These are phyloP conservation scores for Myxozyma neotropica DNA, from an alignment of 805 yeast species.

Conservation along the genomic window DNA sequence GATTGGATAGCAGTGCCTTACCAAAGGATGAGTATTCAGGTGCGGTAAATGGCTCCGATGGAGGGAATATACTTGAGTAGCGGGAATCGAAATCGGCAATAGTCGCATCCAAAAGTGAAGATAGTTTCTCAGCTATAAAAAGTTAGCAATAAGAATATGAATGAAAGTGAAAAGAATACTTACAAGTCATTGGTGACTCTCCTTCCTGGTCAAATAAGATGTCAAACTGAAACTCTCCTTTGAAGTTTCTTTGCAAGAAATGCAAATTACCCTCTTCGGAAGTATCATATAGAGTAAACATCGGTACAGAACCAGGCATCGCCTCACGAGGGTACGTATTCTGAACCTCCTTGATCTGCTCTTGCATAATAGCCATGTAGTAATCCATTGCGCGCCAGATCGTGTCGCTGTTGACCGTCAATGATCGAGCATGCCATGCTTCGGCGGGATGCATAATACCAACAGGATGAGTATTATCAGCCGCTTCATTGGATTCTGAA, in stretches of 20 bases:
- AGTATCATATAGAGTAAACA: constrained; percentile 56
- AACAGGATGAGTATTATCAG: constrained; percentile 55
- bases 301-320: constrained; percentile 47
- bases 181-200: constrained; percentile 20
- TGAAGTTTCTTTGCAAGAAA: constrained; percentile 71
- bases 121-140: constrained; percentile 16
- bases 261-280: constrained; percentile 76
- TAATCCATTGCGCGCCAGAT: constrained; percentile 78
- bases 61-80: constrained; percentile 55
- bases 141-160: background rate
- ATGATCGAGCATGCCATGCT: constrained; percentile 14
- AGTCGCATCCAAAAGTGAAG: constrained; percentile 41
- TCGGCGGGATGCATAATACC: constrained; percentile 26
- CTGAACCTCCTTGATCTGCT: constrained; percentile 55
- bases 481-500: constrained; percentile 50
- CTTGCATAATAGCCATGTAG: constrained; percentile 68
- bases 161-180: background rate
- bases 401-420: constrained; percentile 12
- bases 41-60: constrained; percentile 57
- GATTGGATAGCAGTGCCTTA: constrained; percentile 74
- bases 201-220: constrained; percentile 44
- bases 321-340: constrained; percentile 34
- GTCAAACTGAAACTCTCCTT: constrained; percentile 76
- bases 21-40: constrained; percentile 59
- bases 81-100: constrained; percentile 52